Evolutionary conservation across 805 yeast genomes (phyloP).

Genomic region (Tetrapisispora fleetii): DNA sequence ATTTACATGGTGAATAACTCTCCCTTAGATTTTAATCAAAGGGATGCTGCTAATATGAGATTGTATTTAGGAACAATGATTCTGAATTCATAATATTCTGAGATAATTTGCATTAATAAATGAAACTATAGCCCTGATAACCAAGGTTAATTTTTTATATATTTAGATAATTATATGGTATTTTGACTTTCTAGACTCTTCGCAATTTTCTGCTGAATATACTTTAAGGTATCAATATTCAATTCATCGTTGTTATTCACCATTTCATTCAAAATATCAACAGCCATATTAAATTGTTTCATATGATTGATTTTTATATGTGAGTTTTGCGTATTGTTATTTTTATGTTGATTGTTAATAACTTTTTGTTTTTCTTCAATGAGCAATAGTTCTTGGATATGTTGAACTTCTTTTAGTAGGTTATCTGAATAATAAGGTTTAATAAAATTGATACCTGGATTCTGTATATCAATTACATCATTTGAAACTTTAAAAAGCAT

Average conservation of each 20-base stretch:
- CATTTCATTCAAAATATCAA: neutral
- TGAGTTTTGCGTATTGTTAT: neutral
- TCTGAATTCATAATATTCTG: constrained; percentile 2
- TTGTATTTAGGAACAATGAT: constrained; percentile 31
- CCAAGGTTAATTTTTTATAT: too few relatives aligned
- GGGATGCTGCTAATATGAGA: constrained; percentile 61
- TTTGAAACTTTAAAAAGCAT: constrained; percentile 27
- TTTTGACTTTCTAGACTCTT: neutral
- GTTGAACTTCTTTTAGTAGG: neutral
- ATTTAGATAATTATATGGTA: too few relatives aligned
- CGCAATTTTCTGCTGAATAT: neutral
- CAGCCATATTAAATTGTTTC: neutral
- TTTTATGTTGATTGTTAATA: neutral
- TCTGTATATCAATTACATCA: constrained; percentile 18
- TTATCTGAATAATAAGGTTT: neutral
- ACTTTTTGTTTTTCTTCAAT: neutral
- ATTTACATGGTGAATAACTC: constrained; percentile 45
- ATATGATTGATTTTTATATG: neutral
- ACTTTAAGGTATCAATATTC: neutral
- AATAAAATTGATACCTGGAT: constrained; percentile 29
- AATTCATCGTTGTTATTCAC: neutral
- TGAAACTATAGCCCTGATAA: neutral
- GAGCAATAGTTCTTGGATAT: neutral
- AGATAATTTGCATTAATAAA: neutral
- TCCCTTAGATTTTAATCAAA: constrained; percentile 46